Base-by-base conservation (phyloP, 345 rosid species). In the Rubroshorea leprosula region DNA sequence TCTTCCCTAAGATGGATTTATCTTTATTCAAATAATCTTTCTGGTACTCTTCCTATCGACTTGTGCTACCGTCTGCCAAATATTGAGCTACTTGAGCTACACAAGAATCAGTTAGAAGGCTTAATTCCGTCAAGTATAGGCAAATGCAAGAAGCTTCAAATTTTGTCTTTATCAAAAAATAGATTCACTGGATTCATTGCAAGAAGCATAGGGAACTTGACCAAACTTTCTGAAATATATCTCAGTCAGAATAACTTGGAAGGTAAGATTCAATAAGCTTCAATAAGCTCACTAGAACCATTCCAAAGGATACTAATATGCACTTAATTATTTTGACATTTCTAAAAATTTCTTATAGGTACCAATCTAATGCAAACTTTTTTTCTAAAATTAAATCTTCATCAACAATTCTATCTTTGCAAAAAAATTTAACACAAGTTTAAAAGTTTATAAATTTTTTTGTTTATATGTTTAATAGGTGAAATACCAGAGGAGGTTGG, bases 401-500 rank as follows among this genome's bases (percentile, higher is more conserved):
- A n/a, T n/a, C n/a, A n/a, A n/a, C n/a, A n/a, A n/a, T n/a, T n/a
- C n/a, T n/a, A n/a, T n/a, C n/a, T n/a, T n/a, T n/a, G n/a, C n/a
- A n/a, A n/a, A n/a, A n/a, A n/a, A n/a, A n/a, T n/a, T 29, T 4
- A 29, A 48, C 3, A 5, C 0, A 10, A 26, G n/a, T n/a, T n/a
- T n/a, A n/a, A n/a, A n/a, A n/a, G n/a, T n/a, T n/a, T 26, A 18
- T 14, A 18, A 14, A 18, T 48, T 4, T 18, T 0, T 5, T 44
- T n/a, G n/a, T 6, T n/a, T n/a, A n/a, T n/a, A n/a, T n/a, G n/a
- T n/a, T n/a, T n/a, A 52, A 2, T 35, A 60, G 55, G 64, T 49
- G n/a, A n/a, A 14, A 58, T 58, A 23, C 70, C 70, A 19, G 0
- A 22, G n/a, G 58, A 58, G 24, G 14, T 66, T 16, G 64, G 70